A percentile compares a stretch with the other conserved stretches of the same genome.
phyloP scores from a whole-genome alignment of 2,329 filamentous ascomycete species.

The Monilinia fructigena region DNA sequence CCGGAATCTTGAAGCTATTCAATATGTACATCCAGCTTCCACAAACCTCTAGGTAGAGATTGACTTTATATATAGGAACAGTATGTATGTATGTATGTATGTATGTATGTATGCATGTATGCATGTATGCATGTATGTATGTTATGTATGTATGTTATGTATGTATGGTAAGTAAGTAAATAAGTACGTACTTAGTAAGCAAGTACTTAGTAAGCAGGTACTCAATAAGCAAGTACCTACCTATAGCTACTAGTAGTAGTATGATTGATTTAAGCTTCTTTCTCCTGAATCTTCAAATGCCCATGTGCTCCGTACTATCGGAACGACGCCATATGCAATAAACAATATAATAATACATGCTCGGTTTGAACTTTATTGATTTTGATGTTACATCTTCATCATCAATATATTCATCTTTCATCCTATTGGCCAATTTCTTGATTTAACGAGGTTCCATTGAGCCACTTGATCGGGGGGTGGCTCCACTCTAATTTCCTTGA shows the following conservation, averaged over 20 bases:
- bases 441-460: background rate
- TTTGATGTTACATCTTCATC: constrained; percentile 1
- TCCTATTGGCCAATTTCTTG: background rate
- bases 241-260: no score
- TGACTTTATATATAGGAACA: no score
- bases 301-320: background rate
- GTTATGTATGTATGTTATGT: no score
- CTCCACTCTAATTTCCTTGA: constrained; percentile 8
- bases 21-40: background rate
- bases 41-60: background rate
- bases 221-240: no score
- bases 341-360: background rate
- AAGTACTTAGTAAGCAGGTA: no score
- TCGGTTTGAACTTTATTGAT: constrained; percentile 7
- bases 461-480: background rate
- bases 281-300: background rate
- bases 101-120: no score
- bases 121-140: no score
- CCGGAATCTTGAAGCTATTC: background rate
- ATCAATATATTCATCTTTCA: background rate
- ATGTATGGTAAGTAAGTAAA: no score
- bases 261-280: background rate
- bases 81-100: no score
- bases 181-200: no score
- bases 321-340: background rate